phyloP scores from a whole-genome alignment of 2,329 filamentous ascomycete genomes.

The Pseudomassariella vexata region DNA sequence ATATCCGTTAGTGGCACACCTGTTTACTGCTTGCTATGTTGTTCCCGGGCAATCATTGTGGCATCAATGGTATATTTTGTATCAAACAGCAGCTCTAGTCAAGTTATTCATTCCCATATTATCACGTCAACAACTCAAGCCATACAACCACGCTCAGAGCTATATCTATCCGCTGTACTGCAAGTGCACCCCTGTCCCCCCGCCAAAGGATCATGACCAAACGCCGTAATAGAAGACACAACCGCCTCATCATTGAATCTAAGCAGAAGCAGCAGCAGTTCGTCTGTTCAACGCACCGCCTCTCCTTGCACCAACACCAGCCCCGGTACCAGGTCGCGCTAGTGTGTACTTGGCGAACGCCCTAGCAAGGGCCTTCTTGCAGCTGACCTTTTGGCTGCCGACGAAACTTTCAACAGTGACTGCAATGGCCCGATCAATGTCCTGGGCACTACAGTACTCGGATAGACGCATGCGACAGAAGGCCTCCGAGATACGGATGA shows the following conservation, averaged over 20 bases:
- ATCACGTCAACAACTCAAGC: background rate
- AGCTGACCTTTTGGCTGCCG: constrained; percentile 92
- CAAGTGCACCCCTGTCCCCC: no score
- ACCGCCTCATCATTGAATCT: background rate
- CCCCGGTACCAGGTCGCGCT: constrained; percentile 37
- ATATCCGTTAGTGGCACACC: no score
- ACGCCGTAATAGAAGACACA: background rate
- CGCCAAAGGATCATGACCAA: background rate
- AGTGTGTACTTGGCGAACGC: constrained; percentile 93
- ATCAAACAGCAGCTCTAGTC: background rate
- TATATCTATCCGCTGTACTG: no score
- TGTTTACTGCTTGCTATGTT: no score
- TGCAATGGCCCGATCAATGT: constrained; percentile 95
- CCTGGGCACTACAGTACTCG: constrained; percentile 82
- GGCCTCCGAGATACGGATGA: constrained; percentile 88
- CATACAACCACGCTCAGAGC: background rate
- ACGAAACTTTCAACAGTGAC: constrained; percentile 97
- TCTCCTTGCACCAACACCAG: constrained; percentile 9
- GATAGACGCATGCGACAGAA: constrained; percentile 99
- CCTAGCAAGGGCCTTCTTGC: constrained; percentile 89
- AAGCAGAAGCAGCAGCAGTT: constrained; percentile 4
- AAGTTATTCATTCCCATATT: background rate
- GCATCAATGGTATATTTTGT: no score
- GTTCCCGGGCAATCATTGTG: no score
- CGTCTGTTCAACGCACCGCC: constrained; percentile 7